Evolutionary conservation across 23 red algal species (phyloP).

Genomic region (Gracilaria domingensis): DNA sequence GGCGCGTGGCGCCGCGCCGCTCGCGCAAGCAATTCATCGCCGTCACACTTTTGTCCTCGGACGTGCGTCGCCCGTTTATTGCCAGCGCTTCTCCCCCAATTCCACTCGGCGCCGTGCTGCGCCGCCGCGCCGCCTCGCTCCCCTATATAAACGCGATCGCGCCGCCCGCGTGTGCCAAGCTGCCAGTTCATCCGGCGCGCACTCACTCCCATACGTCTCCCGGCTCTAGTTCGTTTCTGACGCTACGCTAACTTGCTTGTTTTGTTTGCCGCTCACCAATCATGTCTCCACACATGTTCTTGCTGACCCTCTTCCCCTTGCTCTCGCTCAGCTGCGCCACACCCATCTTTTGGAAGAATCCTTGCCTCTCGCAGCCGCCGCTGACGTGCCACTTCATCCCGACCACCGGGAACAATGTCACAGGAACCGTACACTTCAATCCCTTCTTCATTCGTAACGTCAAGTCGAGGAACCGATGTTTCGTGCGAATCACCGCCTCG

Average conservation of each 20-base stretch:
- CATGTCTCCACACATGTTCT: background rate
- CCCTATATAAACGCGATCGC: background rate
- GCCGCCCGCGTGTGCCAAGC: no score
- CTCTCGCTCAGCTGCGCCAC: background rate
- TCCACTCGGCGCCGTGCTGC: no score
- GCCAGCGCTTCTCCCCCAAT: no score
- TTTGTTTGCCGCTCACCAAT: background rate
- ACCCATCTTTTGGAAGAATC: slow-evolving; percentile 13
- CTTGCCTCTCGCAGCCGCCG: slow-evolving; percentile 17
- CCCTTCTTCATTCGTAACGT: slow-evolving; percentile 9
- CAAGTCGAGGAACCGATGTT: slow-evolving; percentile 6
- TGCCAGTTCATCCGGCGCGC: no score
- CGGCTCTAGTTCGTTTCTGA: no score
- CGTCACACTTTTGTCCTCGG: background rate
- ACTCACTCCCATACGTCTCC: no score
- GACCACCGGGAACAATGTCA: slow-evolving; percentile 43
- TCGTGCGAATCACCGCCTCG: slow-evolving; percentile 36
- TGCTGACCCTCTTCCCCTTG: background rate
- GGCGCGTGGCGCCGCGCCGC: no score
- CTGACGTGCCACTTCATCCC: slow-evolving; percentile 52
- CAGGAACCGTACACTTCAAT: slow-evolving; percentile 16
- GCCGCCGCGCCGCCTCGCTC: no score
- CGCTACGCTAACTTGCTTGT: no score
- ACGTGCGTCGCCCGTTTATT: no score
- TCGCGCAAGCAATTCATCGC: background rate